These are phyloP conservation scores for Blumeria hordei DNA, from an alignment of 2,329 filamentous ascomycete genomes.

Conservation along the genomic window DNA sequence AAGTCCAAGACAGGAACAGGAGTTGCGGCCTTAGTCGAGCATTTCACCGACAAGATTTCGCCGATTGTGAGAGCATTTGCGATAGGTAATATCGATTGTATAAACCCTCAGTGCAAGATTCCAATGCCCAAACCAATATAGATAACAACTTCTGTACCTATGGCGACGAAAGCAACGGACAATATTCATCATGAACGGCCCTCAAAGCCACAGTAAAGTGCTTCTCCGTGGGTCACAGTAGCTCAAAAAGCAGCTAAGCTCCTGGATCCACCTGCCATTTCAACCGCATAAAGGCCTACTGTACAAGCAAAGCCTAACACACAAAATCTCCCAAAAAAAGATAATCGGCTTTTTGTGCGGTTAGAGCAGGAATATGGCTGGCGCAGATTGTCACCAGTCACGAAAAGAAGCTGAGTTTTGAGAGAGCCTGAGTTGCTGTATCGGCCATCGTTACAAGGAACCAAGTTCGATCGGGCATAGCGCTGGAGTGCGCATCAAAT, in stretches of 20 bases:
- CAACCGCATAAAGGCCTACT: neutral
- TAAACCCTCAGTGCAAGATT: too few relatives aligned
- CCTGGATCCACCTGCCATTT: neutral
- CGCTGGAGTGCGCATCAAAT: neutral
- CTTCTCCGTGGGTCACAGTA: neutral
- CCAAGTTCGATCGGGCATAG: neutral
- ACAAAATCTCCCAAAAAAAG: neutral
- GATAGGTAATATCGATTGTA: too few relatives aligned
- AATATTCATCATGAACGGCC: too few relatives aligned
- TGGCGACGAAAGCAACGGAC: too few relatives aligned
- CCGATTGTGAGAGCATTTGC: too few relatives aligned
- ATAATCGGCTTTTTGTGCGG: neutral
- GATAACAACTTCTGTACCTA: too few relatives aligned
- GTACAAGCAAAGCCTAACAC: neutral
- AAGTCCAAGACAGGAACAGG: too few relatives aligned
- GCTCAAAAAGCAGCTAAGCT: neutral
- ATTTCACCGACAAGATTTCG: too few relatives aligned
- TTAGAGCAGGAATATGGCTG: neutral
- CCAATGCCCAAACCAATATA: too few relatives aligned
- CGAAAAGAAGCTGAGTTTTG: neutral
- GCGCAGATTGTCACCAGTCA: neutral
- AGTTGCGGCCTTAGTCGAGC: too few relatives aligned
- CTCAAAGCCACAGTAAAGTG: neutral
- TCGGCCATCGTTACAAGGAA: neutral
- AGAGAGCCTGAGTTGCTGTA: neutral